These are phyloP conservation scores for Leccinum subgranulosum DNA, from an alignment of 768 basidiomycete genomes.

Conservation along the genomic window DNA sequence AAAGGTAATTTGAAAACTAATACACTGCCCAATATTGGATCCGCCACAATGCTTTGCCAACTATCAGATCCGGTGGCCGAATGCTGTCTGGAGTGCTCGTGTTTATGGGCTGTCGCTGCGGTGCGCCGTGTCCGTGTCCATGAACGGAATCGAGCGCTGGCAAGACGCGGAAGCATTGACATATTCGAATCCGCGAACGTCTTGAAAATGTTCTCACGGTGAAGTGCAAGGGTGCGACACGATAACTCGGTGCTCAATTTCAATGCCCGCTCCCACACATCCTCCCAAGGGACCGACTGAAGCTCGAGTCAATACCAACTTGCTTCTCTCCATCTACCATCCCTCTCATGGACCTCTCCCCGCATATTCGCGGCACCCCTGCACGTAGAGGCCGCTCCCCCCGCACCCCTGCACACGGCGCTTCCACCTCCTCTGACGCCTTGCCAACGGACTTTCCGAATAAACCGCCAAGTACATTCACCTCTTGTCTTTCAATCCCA, in stretches of 20 bases:
- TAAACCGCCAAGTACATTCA: constrained; percentile 47
- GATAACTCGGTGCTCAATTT: constrained; percentile 40
- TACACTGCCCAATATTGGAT: constrained; percentile 12
- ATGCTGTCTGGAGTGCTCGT: constrained; percentile 8
- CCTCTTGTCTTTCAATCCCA: constrained; percentile 69
- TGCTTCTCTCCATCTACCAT: constrained; percentile 29
- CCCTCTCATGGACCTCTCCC: constrained; percentile 33
- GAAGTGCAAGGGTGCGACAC: constrained; percentile 34
- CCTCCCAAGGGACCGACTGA: constrained; percentile 24
- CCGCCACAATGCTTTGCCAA: not conserved
- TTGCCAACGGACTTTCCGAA: constrained; percentile 50
- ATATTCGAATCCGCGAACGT: constrained; percentile 34
- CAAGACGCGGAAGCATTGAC: constrained; percentile 32
- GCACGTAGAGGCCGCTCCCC: constrained; percentile 65
- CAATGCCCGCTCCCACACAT: constrained; percentile 41
- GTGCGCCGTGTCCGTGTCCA: not conserved
- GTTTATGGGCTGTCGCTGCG: constrained; percentile 9
- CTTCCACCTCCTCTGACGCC: constrained; percentile 41
- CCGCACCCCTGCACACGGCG: constrained; percentile 47
- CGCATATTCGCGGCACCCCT: constrained; percentile 55
- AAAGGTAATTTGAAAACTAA: constrained; percentile 18
- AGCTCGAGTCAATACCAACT: not conserved
- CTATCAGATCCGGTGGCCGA: too few relatives aligned
- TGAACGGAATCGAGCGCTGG: constrained; percentile 27
- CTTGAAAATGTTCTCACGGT: constrained; percentile 24